These are phyloP conservation scores for Sanghuangporus weigelae DNA, from an alignment of 1,284 basidiomycete species.

Conservation along the genomic window DNA sequence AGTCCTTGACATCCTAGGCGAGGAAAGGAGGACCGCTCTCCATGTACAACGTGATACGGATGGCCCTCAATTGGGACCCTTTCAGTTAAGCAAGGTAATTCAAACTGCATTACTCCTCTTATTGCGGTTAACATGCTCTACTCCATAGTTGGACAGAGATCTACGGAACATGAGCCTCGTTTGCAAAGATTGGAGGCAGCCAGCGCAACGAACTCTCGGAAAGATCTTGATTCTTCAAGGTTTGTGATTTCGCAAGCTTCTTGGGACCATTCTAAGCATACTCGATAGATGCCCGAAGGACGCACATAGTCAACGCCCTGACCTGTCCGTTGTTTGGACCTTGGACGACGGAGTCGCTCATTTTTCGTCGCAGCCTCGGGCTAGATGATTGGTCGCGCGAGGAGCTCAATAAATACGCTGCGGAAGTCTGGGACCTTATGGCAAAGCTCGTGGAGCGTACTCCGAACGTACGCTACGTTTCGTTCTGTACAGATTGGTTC, in stretches of 20 bases:
- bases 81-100: slow-evolving; percentile 2
- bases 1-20: slow-evolving; percentile 12
- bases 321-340: slow-evolving; percentile 9
- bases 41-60: slow-evolving; percentile 7
- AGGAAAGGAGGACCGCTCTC: slow-evolving; percentile 5
- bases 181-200: slow-evolving; percentile 11
- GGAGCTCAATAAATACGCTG: background rate
- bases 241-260: background rate
- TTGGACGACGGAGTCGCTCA: slow-evolving; percentile 13
- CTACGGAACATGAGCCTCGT: slow-evolving; percentile 15
- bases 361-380: slow-evolving; percentile 4
- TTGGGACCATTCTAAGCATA: background rate
- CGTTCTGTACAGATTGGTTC: slow-evolving; percentile 11
- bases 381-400: background rate
- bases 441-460: background rate
- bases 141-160: slow-evolving; percentile 10
- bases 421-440: slow-evolving; percentile 8
- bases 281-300: slow-evolving; percentile 2
- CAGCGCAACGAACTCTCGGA: slow-evolving; percentile 13
- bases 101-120: background rate
- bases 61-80: slow-evolving; percentile 5
- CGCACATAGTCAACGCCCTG: slow-evolving; percentile 6
- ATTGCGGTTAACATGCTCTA: background rate
- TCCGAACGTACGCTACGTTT: slow-evolving; percentile 11
- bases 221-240: slow-evolving; percentile 13